Evolutionary conservation across 345 rosid genomes (phyloP), one percentile per base, ranked within the genome.

Genomic region (Ceriops decandra): DNA sequence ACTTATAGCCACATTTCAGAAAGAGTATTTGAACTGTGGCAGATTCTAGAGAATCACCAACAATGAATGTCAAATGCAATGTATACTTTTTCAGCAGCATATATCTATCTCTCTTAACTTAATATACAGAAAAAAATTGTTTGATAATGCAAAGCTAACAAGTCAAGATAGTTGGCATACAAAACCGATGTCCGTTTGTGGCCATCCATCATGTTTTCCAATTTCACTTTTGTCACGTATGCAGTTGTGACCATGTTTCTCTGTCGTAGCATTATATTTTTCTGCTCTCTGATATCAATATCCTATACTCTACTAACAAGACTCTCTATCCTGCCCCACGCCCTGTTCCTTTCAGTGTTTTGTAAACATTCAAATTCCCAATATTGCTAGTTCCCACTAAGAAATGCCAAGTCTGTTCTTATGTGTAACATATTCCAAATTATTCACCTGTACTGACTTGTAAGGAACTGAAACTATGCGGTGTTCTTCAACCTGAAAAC

Each of bases 401-500:
- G 35, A 36, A 16, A 47, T 24, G 52, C 5, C 3, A 16, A 60
- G 22, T 32, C 24, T 17, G 52, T 52, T 47, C n/a, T 35, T 17
- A 8, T 16, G 49, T 31, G 33, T 2, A 11, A 32, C 16, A 35
- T 52, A 27, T 60, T 35, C 32, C 32, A 16, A 6, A 30, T 5
- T 35, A 36, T 66, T 54, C 85, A 91, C 98, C 97, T 89, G 86
- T 63, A 91, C 96, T 33, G 88, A 83, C 73, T 82, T 72, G 82
- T 88, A 93, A 65, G 92, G 86, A 79, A 87, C 82, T 33, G 98
- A 74, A 66, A 80, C 70, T 54, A 93, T 72, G 47, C 96, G 76
- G 62, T 89, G 92, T 73, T 91, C 95, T 24, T 86, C 98, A 80
- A 93, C 95, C 97, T 93, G 80, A 60, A 78, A 86, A 71, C 20